Evolutionary conservation across 177 flowering plant genomes (phyloP), one percentile per base, ranked within the genome.

Genomic region (Telopea speciosissima): DNA sequence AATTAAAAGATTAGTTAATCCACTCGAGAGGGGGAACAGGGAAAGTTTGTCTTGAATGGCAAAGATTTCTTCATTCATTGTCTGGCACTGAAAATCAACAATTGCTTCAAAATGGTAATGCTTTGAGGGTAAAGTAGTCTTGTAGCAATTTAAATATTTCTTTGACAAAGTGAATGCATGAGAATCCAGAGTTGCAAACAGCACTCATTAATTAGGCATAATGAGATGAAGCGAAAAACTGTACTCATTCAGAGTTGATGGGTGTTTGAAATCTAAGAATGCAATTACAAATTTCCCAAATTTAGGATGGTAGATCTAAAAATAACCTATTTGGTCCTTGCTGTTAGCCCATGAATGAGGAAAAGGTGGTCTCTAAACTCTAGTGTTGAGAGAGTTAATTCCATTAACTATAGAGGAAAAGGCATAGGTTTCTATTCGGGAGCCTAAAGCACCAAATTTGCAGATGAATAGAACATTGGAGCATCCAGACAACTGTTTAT

Each of bases 11-110:
- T 80, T 90, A 97, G 79, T 94, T 97, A 74, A 94, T 94, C 99
- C 99, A 94, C 5, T 97, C 99, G 74, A 94, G 90, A 59, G n/a
- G n/a, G 92, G 93, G 45, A 94, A 90, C 73, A 94, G 99, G 13
- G 97, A 89, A 23, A 80, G 79, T 67, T 78, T 87, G 85, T 94
- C 99, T 76, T 94, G 99, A 78, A 86, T 85, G 62, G 92, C 99
- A 82, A 88, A 94, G 60, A 94, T 88, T 73, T 94, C 99, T 77
- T 94, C 97, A 80, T 90, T 94, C 75, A 85, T 71, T 23, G 99
- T 89, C 68, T 86, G 89, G 76, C 97, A 94, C 97, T 94, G 89
- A 52, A 78, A 24, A 78, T 31, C 11, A 71, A 73, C 23, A 69
- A 65, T n/a, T 24, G 3, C 31, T 60, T 59, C 42, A 64, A 68